Conservation (phyloP, 2,329 filamentous ascomycete species). For the Claviceps citrina region DNA sequence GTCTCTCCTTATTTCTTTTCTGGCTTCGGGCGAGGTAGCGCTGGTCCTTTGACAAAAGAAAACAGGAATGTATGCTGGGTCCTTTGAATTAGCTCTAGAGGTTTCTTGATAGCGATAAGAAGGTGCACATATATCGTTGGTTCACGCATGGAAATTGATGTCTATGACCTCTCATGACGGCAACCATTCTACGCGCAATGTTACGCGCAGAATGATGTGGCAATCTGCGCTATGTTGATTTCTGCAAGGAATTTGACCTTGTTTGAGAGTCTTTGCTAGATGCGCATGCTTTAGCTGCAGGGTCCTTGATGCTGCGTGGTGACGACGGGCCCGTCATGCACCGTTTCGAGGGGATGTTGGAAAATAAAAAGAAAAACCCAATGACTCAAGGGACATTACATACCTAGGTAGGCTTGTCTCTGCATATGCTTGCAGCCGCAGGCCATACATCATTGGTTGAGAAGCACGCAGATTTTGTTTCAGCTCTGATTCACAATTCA, state of each 20-base stretch:
- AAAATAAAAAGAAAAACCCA: too few relatives aligned
- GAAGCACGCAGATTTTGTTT: too few relatives aligned
- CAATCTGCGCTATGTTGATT: background rate
- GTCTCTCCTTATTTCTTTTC: background rate
- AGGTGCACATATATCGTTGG: background rate
- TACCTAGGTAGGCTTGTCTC: too few relatives aligned
- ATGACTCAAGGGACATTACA: too few relatives aligned
- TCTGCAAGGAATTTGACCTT: background rate
- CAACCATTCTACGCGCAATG: too few relatives aligned
- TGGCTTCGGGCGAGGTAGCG: background rate
- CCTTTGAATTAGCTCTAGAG: background rate
- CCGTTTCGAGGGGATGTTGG: background rate
- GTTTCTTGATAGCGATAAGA: conserved; percentile 3
- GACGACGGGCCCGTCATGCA: background rate
- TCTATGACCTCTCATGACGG: too few relatives aligned
- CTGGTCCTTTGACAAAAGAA: too few relatives aligned
- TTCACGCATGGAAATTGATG: background rate
- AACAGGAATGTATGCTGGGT: background rate
- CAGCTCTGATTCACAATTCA: too few relatives aligned
- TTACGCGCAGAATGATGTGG: too few relatives aligned
- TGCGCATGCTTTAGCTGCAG: background rate
- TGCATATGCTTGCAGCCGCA: too few relatives aligned
- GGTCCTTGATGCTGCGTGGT: background rate
- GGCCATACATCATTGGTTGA: too few relatives aligned
- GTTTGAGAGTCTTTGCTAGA: background rate